Evolutionary conservation across 73 alveolate genomes (phyloP), one percentile per base, ranked within the genome.

Genomic region (Breviolum minutum): DNA sequence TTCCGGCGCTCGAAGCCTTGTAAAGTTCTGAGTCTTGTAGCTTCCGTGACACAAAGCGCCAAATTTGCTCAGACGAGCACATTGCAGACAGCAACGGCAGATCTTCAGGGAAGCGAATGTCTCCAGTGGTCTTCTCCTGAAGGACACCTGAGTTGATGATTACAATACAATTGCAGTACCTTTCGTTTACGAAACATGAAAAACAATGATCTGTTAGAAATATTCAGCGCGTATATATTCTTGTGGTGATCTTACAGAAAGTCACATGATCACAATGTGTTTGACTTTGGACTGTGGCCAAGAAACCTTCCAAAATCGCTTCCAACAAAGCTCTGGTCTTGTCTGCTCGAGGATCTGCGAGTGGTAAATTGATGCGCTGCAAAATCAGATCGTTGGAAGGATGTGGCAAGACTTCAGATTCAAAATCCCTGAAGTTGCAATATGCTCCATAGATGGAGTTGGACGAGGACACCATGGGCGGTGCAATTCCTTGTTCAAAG

Each of bases 21-120:
- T 90, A 71, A 9, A 90, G 87, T 29, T 70, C 87, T 11, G 96
- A 90, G 62, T 90, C 87, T 32, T 40, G 61, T 40, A 81, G 74
- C 82, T 90, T 90, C 73, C 87, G 87, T 32, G 87, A 81, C 77
- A 90, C 87, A 26, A 90, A 90, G 87, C 98, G 87, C 98, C 98
- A 92, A 27, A 92, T 61, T 79, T 76, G 89, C 90, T 92, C 91
- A 13, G 91, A 74, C 30, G 82, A 61, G 91, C 98, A 92, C 98
- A 92, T 54, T 13, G 98, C 98, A 27, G 63, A 63, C 30, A 92
- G 91, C 91, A 92, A n/a, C 26, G 69, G 89, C 91, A 76, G 26
- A 27, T 92, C 98, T 29, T 92, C 98, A 3, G 91, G 91, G 40
- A 92, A 92, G 19, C 96, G 96, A 30, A 90, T 77, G 30, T 90